These are phyloP conservation scores for Aspergillus proliferans DNA, from an alignment of 2,329 filamentous ascomycete genomes.

Conservation along the genomic window DNA sequence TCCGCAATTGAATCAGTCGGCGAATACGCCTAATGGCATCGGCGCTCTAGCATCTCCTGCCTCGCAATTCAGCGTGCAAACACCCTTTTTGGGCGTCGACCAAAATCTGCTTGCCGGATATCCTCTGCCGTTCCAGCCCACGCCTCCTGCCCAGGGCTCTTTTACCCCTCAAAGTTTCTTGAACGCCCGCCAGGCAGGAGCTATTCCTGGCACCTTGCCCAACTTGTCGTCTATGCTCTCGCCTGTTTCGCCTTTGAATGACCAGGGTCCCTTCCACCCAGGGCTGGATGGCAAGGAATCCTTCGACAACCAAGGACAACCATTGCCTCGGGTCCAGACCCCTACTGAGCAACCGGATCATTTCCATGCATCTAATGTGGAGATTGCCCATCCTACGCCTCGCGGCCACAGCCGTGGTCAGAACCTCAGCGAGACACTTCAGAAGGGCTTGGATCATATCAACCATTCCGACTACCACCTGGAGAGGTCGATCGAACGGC, in stretches of 20 bases:
- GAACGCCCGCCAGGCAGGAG: constrained; percentile 31
- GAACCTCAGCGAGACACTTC: constrained; percentile 69
- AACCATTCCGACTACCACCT: constrained; percentile 74
- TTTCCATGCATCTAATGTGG: constrained; percentile 38
- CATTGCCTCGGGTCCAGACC: constrained; percentile 24
- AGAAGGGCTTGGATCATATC: constrained; percentile 66
- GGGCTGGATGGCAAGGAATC: constrained; percentile 24
- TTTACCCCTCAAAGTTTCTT: constrained; percentile 40
- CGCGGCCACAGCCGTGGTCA: constrained; percentile 53
- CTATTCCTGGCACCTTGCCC: constrained; percentile 37
- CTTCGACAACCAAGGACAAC: constrained; percentile 20
- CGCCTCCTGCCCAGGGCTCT: constrained; percentile 45
- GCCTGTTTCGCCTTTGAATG: constrained; percentile 58
- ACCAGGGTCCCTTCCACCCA: constrained; percentile 39
- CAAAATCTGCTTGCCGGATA: constrained; percentile 59
- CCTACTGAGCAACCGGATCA: constrained; percentile 33
- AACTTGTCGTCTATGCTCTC: constrained; percentile 50
- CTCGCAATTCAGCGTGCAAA: constrained; percentile 56
- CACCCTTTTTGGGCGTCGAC: constrained; percentile 54
- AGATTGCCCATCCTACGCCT: constrained; percentile 57
- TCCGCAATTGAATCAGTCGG: constrained; percentile 53
- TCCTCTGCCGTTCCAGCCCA: constrained; percentile 59
- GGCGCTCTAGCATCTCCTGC: constrained; percentile 66
- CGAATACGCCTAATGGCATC: constrained; percentile 57
- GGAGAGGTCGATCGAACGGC: constrained; percentile 70